A percentile compares a stretch with the other conserved stretches of the same genome.
Conservation (phyloP, 2,329 filamentous ascomycete species). For the Colletotrichum cuscutae region DNA sequence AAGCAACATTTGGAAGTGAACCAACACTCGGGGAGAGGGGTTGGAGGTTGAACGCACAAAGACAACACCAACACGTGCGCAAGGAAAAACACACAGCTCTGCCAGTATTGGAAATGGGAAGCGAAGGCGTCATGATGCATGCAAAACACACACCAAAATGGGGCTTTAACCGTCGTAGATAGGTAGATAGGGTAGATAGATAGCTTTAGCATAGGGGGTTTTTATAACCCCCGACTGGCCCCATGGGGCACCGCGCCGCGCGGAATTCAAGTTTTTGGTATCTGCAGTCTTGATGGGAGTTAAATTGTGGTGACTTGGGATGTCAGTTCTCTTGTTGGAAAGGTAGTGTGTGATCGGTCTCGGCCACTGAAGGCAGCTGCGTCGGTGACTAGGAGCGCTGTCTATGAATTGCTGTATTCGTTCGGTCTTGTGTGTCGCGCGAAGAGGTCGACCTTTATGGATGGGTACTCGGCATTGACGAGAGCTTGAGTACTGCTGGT, state of each 20-base stretch:
- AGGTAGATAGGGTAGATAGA: constrained; percentile 36
- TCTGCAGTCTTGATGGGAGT: not conserved
- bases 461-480: no score
- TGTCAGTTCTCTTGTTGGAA: not conserved
- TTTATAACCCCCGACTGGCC: constrained; percentile 10
- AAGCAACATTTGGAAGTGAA: not conserved
- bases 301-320: not conserved
- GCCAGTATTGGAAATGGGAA: not conserved
- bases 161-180: constrained; percentile 23
- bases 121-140: constrained; percentile 29
- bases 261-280: constrained; percentile 6
- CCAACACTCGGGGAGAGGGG: not conserved
- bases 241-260: not conserved
- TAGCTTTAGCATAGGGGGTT: constrained; percentile 34
- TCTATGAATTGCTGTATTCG: no score
- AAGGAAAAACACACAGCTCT: not conserved
- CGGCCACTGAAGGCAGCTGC: no score
- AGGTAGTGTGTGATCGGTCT: not conserved
- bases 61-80: not conserved
- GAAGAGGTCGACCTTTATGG: no score
- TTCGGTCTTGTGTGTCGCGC: no score
- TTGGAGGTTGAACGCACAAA: not conserved
- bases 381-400: no score
- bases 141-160: constrained; percentile 1
- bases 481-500: no score